Base-by-base conservation (phyloP, 441 rosid species). In the Gossypium schwendimanii region DNA sequence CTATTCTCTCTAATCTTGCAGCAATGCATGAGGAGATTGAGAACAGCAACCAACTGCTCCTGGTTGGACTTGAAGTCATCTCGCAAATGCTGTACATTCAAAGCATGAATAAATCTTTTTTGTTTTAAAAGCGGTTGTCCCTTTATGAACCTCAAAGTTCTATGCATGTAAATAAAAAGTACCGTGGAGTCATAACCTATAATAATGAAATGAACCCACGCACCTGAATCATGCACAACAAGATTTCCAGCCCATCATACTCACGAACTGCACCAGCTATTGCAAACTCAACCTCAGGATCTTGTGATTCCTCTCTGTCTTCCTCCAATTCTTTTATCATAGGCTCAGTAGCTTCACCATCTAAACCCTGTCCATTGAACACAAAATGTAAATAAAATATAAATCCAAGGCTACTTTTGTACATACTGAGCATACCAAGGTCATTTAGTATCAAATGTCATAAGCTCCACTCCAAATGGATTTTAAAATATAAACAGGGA, bases 271-370 rank as follows among this genome's bases (percentile, higher is more conserved):
- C 98, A 80, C 99, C 96, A 18, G 96, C 98, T 81, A 94, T 94
- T 76, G 98, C 98, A 89, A 94, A 94, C 84, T 97, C 99, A 64
- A 94, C 82, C 86, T 94, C 99, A 24, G 99, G 99, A 86, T 97
- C 99, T 84, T 89, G 99, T 26, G 97, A 92, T 75, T 97, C 99
- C 80, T 94, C 99, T 84, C 97, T 94, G 79, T 94, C 99, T 85
- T 97, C 99, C 85, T 97, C 99, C 84, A 97, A 78, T 75, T 97
- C 98, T 86, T 97, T 93, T 75, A 97, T 94, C 99, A 97, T 97
- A 76, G 99, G 99, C 72, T 97, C 99, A 50, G 99, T 94, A 71
- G 99, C 99, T 88, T 97, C 99, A 79, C 99, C 99, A 85, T 97
- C 99, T 70, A 94, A 84, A 49, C 99, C 99, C 99, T 94, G 86